Conservation (phyloP, 2,329 filamentous ascomycete genomes). For the Aspergillus cejpii region DNA sequence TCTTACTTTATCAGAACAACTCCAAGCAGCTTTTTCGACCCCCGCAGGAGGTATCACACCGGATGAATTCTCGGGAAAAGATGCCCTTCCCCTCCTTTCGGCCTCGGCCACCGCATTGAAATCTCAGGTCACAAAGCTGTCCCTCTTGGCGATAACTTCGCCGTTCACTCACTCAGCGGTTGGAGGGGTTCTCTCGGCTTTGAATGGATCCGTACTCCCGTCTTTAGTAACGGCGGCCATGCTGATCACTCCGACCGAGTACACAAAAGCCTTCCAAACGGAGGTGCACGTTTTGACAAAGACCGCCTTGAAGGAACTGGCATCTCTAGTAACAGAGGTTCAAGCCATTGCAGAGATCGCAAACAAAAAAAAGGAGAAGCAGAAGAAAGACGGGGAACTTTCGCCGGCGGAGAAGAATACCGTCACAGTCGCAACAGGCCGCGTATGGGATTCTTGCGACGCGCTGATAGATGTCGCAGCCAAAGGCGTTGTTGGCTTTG, state of each 20-base stretch:
- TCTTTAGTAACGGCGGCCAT: slow-evolving; percentile 66
- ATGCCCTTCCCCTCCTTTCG: slow-evolving; percentile 59
- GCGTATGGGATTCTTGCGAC: slow-evolving; percentile 81
- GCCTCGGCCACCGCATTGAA: slow-evolving; percentile 67
- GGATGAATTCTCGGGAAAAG: slow-evolving; percentile 19
- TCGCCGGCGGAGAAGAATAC: slow-evolving; percentile 38
- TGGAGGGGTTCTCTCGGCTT: slow-evolving; percentile 60
- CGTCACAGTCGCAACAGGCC: slow-evolving; percentile 63
- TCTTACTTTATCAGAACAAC: slow-evolving; percentile 35
- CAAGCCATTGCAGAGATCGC: slow-evolving; percentile 42
- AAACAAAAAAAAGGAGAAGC: slow-evolving; percentile 36
- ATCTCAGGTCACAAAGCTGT: slow-evolving; percentile 81
- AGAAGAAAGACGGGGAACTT: slow-evolving; percentile 25
- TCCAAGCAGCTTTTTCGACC: slow-evolving; percentile 33
- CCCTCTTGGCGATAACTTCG: slow-evolving; percentile 75
- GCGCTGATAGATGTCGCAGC: slow-evolving; percentile 57
- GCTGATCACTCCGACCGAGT: slow-evolving; percentile 54
- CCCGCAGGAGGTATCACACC: slow-evolving; percentile 11
- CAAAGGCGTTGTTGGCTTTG: slow-evolving; percentile 62
- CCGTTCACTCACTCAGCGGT: slow-evolving; percentile 79
- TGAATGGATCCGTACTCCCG: slow-evolving; percentile 67
- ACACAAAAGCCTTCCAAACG: slow-evolving; percentile 56
- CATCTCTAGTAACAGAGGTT: slow-evolving; percentile 55
- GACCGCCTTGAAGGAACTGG: slow-evolving; percentile 57
- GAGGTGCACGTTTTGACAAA: slow-evolving; percentile 58